Evolutionary conservation across 2,329 filamentous ascomycete species (phyloP), one percentile per base, ranked within the genome.

Genomic region (Xylariaceae sp.): DNA sequence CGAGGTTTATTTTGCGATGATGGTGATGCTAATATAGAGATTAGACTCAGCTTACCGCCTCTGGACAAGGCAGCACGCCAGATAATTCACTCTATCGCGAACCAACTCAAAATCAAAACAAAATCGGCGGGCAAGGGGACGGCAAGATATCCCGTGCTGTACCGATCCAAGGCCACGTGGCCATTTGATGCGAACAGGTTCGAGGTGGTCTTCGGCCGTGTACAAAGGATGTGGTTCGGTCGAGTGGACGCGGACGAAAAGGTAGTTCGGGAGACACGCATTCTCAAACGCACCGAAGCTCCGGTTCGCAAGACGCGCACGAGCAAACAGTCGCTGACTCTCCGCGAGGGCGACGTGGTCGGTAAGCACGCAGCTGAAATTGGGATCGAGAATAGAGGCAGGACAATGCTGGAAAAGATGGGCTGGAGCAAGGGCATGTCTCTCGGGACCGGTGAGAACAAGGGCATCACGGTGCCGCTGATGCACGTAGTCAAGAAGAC

Each of bases 341-440:
- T 94, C 60, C 82, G 81, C 55, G 89, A 97, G 63, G 94, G 94
- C 16, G 92, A 97, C 59, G 75, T 96, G 28, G 91, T 97, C 2
- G 94, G 93, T 44, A 90, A 82, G 1, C 83, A 84, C 44, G 92
- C 93, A 1, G 89, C 91, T 11, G 92, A 96, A 68, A 78, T 99
- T 31, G 89, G 89, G 1, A 75, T 77, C 5, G 88, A 88, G 48
- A 97, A 96, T 67, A 90, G 84, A 60, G 94, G 94, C 11, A 82
- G 90, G 46, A 83, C 84, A 3, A 89, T 99, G 84, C 73, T 99
- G 58, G 90, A 96, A 73, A 97, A 94, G 73, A 97, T 97, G 94
- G 94, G 94, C 3, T 99, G 94, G 92, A 88, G 82, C 55, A 87
- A 80, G 47, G 94, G 94, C 5, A 96, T 87, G 65, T 89, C 88